phyloP scores from a whole-genome alignment of 805 yeast species.

The Candida railenensis region DNA sequence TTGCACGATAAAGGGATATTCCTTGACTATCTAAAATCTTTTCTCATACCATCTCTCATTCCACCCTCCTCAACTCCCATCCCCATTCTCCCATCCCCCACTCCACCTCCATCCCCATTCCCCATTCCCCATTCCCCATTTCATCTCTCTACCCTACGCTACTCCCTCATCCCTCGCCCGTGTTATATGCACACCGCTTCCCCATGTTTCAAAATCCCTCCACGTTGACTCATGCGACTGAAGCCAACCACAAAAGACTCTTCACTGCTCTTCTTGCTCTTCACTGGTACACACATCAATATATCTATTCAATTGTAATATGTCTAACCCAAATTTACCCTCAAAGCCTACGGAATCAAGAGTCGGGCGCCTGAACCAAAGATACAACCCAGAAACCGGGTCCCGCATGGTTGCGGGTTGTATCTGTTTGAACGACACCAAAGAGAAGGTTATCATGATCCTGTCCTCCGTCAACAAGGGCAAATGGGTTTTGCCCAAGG shows the following conservation, averaged over 20 bases:
- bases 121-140: no score
- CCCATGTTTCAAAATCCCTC: not conserved
- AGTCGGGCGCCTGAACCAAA: constrained; percentile 57
- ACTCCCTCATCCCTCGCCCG: no score
- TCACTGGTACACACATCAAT: not conserved
- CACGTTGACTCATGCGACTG: not conserved
- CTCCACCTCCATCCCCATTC: no score
- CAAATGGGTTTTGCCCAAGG: constrained; percentile 91
- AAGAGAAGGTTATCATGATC: constrained; percentile 70
- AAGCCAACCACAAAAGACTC: not conserved
- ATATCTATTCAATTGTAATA: not conserved
- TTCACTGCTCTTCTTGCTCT: not conserved
- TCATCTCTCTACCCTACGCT: no score
- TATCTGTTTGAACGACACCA: constrained; percentile 60
- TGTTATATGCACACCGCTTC: not conserved
- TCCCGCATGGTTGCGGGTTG: constrained; percentile 94
- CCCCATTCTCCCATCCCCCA: no score
- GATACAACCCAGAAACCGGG: constrained; percentile 60
- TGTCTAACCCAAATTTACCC: constrained; percentile 6
- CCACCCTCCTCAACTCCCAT: no score
- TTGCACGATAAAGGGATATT: no score
- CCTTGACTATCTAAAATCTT: no score
- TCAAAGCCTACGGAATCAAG: constrained; percentile 30
- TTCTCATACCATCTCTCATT: no score
- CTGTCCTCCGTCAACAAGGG: constrained; percentile 67